Evolutionary conservation across 1,284 basidiomycete species (phyloP).

Genomic region (Psilocybe mexicana): DNA sequence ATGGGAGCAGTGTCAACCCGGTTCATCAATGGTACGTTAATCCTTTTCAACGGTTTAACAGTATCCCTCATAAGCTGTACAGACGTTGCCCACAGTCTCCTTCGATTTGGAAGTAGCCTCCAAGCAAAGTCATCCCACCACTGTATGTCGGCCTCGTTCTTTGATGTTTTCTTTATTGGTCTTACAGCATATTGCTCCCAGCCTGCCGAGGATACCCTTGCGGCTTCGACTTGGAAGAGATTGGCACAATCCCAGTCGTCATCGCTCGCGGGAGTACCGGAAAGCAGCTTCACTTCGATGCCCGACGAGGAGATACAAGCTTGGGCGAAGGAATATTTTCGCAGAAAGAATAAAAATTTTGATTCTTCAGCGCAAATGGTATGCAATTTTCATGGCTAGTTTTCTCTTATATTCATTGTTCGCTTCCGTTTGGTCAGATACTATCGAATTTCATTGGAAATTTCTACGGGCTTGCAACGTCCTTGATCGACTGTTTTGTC

Average conservation of each 20-base stretch:
- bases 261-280: not conserved
- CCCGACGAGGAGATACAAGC: not conserved
- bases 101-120: no score
- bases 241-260: no score
- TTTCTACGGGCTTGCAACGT: not conserved
- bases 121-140: no score
- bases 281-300: not conserved
- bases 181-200: no score
- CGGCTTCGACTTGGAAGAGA: no score
- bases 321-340: not conserved
- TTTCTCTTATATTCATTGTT: not conserved
- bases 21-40: not conserved
- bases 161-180: no score
- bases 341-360: not conserved
- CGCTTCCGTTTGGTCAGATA: not conserved
- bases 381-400: not conserved
- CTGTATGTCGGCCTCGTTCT: no score
- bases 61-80: no score
- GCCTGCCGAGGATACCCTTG: no score
- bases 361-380: not conserved
- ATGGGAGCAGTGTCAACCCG: not conserved
- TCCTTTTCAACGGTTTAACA: no score
- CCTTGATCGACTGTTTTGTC: not conserved
- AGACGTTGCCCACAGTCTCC: no score
- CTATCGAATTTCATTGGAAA: not conserved